Conservation (phyloP, 169 alveolate genomes). For the Blepharisma undulans region DNA sequence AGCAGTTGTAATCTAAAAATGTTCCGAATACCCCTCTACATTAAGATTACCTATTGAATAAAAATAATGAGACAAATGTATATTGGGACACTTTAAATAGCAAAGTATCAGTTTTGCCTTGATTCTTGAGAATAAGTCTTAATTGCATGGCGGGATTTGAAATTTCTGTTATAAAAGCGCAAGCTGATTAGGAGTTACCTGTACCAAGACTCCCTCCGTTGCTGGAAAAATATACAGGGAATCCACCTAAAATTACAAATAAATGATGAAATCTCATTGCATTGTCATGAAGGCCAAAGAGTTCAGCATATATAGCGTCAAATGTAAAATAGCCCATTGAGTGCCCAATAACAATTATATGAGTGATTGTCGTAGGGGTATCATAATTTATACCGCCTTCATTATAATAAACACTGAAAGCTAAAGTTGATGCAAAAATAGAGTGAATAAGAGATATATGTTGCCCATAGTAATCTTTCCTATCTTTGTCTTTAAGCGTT, state of each 20-base stretch:
- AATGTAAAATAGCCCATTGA: constrained; percentile 35
- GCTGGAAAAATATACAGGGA: not conserved
- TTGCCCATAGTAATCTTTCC: constrained; percentile 7
- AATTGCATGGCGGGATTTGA: constrained; percentile 36
- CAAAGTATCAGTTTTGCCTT: not conserved
- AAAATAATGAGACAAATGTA: not conserved
- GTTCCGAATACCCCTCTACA: constrained; percentile 30
- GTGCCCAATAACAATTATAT: constrained; percentile 26
- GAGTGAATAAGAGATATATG: constrained; percentile 40
- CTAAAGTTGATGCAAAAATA: not conserved
- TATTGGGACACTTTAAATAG: not conserved
- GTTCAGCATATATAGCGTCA: constrained; percentile 34
- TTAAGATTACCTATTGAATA: constrained; percentile 4
- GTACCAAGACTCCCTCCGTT: constrained; percentile 16
- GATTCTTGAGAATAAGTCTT: not conserved
- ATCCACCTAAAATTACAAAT: constrained; percentile 20
- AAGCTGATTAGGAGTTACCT: not conserved
- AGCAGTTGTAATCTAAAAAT: not conserved
- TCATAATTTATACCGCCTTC: constrained; percentile 22
- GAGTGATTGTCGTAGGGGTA: not conserved
- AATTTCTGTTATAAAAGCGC: constrained; percentile 5
- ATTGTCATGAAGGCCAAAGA: constrained; percentile 23
- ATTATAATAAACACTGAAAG: not conserved
- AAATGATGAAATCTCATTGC: constrained; percentile 40
- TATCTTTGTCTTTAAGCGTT: not conserved